Conservation (phyloP, 768 basidiomycete species). For the Pisolithus marmoratus region DNA sequence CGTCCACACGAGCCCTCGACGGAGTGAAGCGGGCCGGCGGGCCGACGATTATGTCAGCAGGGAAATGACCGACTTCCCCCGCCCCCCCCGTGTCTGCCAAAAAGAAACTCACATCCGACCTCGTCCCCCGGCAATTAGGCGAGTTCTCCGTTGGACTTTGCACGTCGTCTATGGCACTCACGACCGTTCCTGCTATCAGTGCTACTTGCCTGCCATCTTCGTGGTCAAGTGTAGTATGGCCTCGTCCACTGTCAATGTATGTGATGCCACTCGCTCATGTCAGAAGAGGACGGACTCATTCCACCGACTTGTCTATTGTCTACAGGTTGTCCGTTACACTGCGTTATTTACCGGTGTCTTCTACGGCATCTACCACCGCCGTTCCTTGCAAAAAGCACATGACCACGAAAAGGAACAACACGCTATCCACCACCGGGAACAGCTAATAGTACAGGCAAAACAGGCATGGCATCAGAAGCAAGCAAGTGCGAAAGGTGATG, state of each 20-base stretch:
- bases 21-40: background rate
- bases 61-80: constrained; percentile 25
- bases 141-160: constrained; percentile 4
- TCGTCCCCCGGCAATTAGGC: constrained; percentile 3
- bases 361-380: constrained; percentile 91
- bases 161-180: too few species aligned
- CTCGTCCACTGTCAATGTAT: constrained; percentile 72
- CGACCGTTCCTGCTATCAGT: constrained; percentile 7
- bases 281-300: background rate
- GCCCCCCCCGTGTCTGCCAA: constrained; percentile 10
- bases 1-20: background rate
- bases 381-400: constrained; percentile 78
- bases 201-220: constrained; percentile 11
- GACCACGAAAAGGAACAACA: constrained; percentile 72
- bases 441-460: constrained; percentile 80
- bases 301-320: constrained; percentile 1
- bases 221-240: constrained; percentile 40
- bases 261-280: constrained; percentile 22
- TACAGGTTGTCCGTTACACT: constrained; percentile 88
- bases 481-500: constrained; percentile 43
- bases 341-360: constrained; percentile 81
- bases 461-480: constrained; percentile 85
- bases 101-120: constrained; percentile 4
- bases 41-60: constrained; percentile 25
- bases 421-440: constrained; percentile 67